Evolutionary conservation across 768 basidiomycete genomes (phyloP).

Genomic region (Hygrophorus russula): DNA sequence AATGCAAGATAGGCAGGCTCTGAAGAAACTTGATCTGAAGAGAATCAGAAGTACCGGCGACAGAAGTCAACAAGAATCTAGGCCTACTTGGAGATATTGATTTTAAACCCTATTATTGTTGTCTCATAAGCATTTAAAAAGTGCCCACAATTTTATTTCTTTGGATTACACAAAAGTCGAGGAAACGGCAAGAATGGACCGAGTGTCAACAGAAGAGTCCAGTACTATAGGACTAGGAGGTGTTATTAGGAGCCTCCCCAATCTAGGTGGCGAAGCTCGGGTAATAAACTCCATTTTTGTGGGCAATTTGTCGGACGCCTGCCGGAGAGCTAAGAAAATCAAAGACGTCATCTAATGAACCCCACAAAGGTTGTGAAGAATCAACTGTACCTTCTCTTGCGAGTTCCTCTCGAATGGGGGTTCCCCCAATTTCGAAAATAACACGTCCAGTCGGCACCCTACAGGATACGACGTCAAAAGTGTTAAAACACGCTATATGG

Average conservation of each 20-base stretch:
- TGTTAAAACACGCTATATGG: background rate
- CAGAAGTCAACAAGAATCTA: no score
- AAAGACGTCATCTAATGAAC: slow-evolving; percentile 6
- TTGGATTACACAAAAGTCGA: no score
- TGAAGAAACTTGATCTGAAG: slow-evolving; percentile 17
- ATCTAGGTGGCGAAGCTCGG: slow-evolving; percentile 52
- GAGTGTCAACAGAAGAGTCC: background rate
- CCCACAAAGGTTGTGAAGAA: background rate
- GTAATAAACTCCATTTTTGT: slow-evolving; percentile 82
- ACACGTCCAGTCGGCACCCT: slow-evolving; percentile 86
- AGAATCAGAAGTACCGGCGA: slow-evolving; percentile 20
- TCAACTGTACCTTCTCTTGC: slow-evolving; percentile 70
- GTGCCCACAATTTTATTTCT: no score
- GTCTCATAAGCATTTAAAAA: no score
- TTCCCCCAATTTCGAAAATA: slow-evolving; percentile 88
- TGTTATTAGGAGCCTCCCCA: slow-evolving; percentile 40
- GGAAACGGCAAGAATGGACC: no score
- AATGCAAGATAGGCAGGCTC: slow-evolving; percentile 13
- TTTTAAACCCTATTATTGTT: no score
- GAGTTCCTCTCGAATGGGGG: slow-evolving; percentile 81
- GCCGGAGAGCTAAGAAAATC: slow-evolving; percentile 55
- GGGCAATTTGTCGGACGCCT: slow-evolving; percentile 82
- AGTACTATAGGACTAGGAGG: slow-evolving; percentile 1
- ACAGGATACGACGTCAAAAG: slow-evolving; percentile 2
- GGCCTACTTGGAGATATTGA: slow-evolving; percentile 1